phyloP scores from a whole-genome alignment of 2,329 filamentous ascomycete genomes.

The Colletotrichum cereale region DNA sequence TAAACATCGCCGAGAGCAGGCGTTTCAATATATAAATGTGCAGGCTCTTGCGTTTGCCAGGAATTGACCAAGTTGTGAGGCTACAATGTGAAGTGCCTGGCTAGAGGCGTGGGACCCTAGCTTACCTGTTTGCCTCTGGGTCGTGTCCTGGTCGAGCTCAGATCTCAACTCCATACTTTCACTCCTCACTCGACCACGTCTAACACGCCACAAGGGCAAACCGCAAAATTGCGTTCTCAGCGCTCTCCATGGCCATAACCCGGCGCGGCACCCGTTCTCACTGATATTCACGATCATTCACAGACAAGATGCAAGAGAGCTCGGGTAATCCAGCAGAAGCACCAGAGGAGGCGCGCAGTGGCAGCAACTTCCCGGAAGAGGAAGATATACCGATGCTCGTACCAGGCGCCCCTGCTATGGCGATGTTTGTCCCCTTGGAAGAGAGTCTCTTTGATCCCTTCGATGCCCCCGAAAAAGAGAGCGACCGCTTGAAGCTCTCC shows the following conservation, averaged over 20 bases:
- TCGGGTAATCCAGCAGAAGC: not conserved
- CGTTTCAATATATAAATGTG: not conserved
- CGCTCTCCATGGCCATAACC: not conserved
- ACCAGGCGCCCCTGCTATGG: slow-evolving; percentile 29
- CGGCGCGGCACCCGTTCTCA: not conserved
- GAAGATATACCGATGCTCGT: slow-evolving; percentile 45
- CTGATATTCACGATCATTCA: not conserved
- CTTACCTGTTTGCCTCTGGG: not conserved
- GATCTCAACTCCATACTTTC: slow-evolving; percentile 4
- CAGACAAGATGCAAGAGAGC: not conserved
- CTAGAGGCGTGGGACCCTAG: slow-evolving; percentile 2
- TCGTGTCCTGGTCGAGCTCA: not conserved
- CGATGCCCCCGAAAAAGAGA: slow-evolving; percentile 43
- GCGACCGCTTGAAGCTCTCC: slow-evolving; percentile 47
- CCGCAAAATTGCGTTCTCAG: not conserved
- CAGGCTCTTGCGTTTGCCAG: not conserved
- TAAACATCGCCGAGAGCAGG: not conserved
- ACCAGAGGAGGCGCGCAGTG: not conserved
- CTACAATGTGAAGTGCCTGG: not conserved
- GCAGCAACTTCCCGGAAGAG: slow-evolving; percentile 8
- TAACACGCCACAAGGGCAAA: not conserved
- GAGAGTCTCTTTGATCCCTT: slow-evolving; percentile 48
- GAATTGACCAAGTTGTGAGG: not conserved
- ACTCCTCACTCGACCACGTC: not conserved
- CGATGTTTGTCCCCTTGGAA: slow-evolving; percentile 51